Evolutionary conservation across 257 asterid species (phyloP).

Genomic region (Solanum rostratum): DNA sequence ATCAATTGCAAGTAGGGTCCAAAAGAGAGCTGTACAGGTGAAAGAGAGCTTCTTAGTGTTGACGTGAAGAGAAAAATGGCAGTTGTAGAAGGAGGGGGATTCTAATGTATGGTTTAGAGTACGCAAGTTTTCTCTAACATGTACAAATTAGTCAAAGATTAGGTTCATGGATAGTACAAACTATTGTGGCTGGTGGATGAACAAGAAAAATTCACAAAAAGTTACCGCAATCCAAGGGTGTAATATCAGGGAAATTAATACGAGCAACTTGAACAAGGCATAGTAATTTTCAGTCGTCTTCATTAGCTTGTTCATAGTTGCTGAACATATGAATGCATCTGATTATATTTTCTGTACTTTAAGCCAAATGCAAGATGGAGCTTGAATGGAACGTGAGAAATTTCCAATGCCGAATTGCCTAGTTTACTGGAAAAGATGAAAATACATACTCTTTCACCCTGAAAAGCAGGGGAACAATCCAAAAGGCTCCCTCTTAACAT

Average conservation of each 20-base stretch:
- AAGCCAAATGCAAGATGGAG: neutral
- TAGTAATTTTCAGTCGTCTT: neutral
- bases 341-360: neutral
- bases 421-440: neutral
- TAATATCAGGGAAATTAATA: neutral
- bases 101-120: too few species aligned
- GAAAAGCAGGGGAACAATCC: neutral
- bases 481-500: neutral
- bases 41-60: too few species aligned
- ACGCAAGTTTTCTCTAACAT: too few species aligned
- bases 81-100: too few species aligned
- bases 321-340: neutral
- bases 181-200: too few species aligned
- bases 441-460: neutral
- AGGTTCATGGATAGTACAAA: too few species aligned
- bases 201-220: too few species aligned
- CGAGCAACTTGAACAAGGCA: neutral
- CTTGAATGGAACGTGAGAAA: neutral
- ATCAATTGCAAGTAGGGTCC: too few species aligned
- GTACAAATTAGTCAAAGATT: too few species aligned
- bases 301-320: neutral
- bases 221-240: neutral
- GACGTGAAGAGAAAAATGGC: too few species aligned
- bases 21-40: too few species aligned
- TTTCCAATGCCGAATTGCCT: neutral